These are phyloP conservation scores for Wickerhamiella allomyrinae DNA, from an alignment of 805 yeast genomes.

Conservation along the genomic window DNA sequence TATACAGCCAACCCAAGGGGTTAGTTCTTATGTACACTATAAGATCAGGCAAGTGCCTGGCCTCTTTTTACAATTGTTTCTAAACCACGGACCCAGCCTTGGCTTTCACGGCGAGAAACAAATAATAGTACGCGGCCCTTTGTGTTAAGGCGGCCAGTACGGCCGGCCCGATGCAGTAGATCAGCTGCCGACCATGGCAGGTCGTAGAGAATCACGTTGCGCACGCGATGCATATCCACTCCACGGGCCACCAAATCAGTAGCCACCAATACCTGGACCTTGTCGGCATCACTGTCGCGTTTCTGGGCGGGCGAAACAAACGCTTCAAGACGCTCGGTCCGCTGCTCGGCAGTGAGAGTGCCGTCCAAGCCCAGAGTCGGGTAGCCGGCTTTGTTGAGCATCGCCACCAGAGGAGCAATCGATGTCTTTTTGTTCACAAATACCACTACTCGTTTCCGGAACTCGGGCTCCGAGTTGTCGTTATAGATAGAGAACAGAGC, in stretches of 20 bases:
- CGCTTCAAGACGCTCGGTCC: constrained; percentile 40
- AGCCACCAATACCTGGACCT: constrained; percentile 48
- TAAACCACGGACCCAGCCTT: constrained; percentile 70
- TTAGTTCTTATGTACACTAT: too few relatives aligned
- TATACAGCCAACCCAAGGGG: too few relatives aligned
- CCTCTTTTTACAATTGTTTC: constrained; percentile 48
- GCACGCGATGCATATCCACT: constrained; percentile 64
- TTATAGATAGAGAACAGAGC: constrained; percentile 70
- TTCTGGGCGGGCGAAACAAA: constrained; percentile 49
- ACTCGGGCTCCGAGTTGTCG: constrained; percentile 68
- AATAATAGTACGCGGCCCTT: constrained; percentile 78
- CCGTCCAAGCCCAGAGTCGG: constrained; percentile 58
- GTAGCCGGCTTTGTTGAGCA: constrained; percentile 39
- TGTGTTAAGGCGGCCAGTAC: constrained; percentile 87
- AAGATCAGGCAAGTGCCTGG: constrained; percentile 17
- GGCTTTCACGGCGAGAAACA: constrained; percentile 49
- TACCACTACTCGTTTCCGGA: constrained; percentile 64
- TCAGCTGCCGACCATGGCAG: constrained; percentile 77
- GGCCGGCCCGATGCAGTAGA: constrained; percentile 78
- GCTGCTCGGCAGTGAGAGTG: constrained; percentile 43
- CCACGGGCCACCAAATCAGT: constrained; percentile 89
- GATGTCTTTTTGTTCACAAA: constrained; percentile 67
- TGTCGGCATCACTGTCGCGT: constrained; percentile 7
- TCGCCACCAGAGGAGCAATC: constrained; percentile 43
- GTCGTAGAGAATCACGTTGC: constrained; percentile 73